phyloP scores from a whole-genome alignment of 805 yeast genomes.

The Candida qinlingensis region DNA sequence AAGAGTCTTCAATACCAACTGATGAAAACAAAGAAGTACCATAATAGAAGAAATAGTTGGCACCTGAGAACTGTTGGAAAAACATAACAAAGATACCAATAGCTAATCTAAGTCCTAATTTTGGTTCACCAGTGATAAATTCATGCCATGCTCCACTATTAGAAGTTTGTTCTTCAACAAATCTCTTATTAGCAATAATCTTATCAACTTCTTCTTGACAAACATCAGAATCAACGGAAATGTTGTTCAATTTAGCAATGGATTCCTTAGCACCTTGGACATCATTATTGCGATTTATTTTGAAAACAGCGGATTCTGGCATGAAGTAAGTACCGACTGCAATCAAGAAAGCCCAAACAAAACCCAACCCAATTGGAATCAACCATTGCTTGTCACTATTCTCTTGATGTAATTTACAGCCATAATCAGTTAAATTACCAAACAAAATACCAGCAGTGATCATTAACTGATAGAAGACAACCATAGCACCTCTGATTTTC shows the following conservation, averaged over 20 bases:
- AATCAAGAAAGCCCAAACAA: constrained; percentile 32
- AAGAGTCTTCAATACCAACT: constrained; percentile 53
- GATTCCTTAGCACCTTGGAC: constrained; percentile 50
- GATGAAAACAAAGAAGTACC: constrained; percentile 58
- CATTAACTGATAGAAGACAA: constrained; percentile 63
- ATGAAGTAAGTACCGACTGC: constrained; percentile 46
- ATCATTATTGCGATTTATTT: constrained; percentile 31
- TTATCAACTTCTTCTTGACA: constrained; percentile 41
- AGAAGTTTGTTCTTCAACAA: constrained; percentile 31
- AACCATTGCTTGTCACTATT: constrained; percentile 62
- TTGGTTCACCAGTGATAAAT: constrained; percentile 58
- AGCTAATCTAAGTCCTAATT: constrained; percentile 40
- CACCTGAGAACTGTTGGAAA: constrained; percentile 58
- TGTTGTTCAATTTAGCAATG: constrained; percentile 48
- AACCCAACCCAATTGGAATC: constrained; percentile 52
- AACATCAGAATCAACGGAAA: constrained; percentile 40
- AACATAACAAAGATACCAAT: constrained; percentile 58
- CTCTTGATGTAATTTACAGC: constrained; percentile 35
- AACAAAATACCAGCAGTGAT: constrained; percentile 67
- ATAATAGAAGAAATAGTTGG: constrained; percentile 62
- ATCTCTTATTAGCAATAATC: constrained; percentile 35
- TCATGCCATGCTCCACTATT: constrained; percentile 54
- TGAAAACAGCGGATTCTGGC: constrained; percentile 70
- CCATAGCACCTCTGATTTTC: constrained; percentile 66
- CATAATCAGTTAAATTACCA: constrained; percentile 64